Base-by-base conservation (phyloP, 345 rosid genomes). In the Syzygium jambos region DNA sequence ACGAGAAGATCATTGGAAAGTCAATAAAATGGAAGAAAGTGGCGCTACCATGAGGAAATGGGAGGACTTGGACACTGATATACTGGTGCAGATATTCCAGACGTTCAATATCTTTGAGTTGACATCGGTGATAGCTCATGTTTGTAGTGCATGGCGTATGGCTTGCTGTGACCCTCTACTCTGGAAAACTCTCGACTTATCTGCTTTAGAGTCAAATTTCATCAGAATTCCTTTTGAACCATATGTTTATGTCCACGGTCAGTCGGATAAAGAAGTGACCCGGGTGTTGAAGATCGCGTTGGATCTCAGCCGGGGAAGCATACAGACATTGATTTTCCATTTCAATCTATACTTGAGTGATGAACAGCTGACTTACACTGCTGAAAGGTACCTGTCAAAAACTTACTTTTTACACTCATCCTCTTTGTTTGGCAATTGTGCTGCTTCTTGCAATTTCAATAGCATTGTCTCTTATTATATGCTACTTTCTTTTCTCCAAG, bases 111-210 rank as follows among this genome's bases (percentile, higher is more conserved):
- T 96, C 87, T 90, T 89, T 51, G 90, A 95, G 89, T 87, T 95
- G 27, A 94, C 92, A 84, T 92, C 95, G 11, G 95, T 98, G 59
- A 87, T 97, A 86, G 97, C 95, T 90, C 95, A 88, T 85, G 98
- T 97, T 82, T 95, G 99, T 91, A 91, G 96, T 14, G 89, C 93
- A 27, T 97, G 99, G 98, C 93, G 96, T 73, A 53, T 83, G 46
- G 99, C 98, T 86, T 93, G 95, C 86, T 91, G 98, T 23, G 98
- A 97, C 93, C 98, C 99, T n/a, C 85, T 94, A 59, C 91, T 95
- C 2, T 96, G 99, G 99, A 95, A 91, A 88, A 95, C 95, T 2
- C 97, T 97, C 56, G 98, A 97, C 90, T 89, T 97, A 57, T 96
- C 98, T 2, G 89, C 87, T 88, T 83, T 95, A 92, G 92, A 85